Evolutionary conservation across 2,329 filamentous ascomycete genomes (phyloP).

Genomic region (Aspergillus intermedius): DNA sequence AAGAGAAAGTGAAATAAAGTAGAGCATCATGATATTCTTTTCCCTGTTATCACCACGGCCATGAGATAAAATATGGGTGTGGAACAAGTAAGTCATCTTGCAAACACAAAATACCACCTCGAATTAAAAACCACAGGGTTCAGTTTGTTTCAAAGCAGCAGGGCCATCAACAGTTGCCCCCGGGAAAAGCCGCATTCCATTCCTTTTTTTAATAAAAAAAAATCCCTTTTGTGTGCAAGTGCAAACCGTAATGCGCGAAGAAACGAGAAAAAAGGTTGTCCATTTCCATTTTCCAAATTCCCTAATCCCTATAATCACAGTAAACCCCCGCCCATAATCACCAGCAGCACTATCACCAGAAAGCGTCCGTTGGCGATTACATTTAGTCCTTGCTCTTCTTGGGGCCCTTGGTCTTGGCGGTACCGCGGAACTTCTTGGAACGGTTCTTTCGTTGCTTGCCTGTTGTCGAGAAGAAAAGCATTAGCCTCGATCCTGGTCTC

Average conservation of each 20-base stretch:
- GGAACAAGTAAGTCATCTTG: too few relatives aligned
- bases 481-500: constrained; percentile 1
- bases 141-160: not conserved
- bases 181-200: not conserved
- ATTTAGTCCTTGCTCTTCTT: constrained; percentile 85
- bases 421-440: constrained; percentile 96
- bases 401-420: constrained; percentile 95
- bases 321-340: constrained; percentile 1
- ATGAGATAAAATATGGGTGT: constrained; percentile 3
- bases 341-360: constrained; percentile 16
- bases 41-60: constrained; percentile 7
- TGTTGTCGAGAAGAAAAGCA: constrained; percentile 39
- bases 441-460: constrained; percentile 99
- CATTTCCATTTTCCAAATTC: too few relatives aligned
- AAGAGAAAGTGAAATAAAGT: constrained; percentile 1
- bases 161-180: not conserved
- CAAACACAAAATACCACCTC: not conserved
- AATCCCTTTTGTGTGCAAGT: not conserved
- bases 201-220: too few relatives aligned
- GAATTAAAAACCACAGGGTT: not conserved
- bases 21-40: constrained; percentile 1
- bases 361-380: constrained; percentile 18
- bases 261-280: constrained; percentile 3
- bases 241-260: not conserved
- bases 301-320: not conserved